Conservation (phyloP, 2,329 filamentous ascomycete genomes). For the Trichoderma guizhouense region DNA sequence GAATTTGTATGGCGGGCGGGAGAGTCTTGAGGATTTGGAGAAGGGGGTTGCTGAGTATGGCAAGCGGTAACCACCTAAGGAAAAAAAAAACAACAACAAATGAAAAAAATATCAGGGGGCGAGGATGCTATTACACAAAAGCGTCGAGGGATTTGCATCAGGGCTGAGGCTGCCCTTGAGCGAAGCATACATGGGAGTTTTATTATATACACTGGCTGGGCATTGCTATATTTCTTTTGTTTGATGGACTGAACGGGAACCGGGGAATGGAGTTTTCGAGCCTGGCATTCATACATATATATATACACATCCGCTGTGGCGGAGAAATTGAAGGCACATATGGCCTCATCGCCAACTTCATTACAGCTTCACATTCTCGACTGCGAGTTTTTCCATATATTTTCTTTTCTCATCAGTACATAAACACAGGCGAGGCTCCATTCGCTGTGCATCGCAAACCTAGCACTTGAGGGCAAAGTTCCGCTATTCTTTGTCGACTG, state of each 20-base stretch:
- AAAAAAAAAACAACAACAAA: background rate
- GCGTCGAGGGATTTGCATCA: background rate
- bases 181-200: background rate
- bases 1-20: constrained; percentile 49
- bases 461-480: background rate
- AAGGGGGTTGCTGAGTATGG: constrained; percentile 48
- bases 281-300: background rate
- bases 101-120: too few relatives aligned
- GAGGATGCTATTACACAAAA: background rate
- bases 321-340: background rate
- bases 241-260: background rate
- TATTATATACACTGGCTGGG: background rate
- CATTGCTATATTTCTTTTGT: background rate
- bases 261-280: background rate
- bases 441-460: background rate
- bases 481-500: background rate
- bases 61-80: constrained; percentile 25
- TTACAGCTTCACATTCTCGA: background rate
- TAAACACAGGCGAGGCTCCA: background rate
- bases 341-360: background rate
- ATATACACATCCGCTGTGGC: background rate
- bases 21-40: constrained; percentile 47
- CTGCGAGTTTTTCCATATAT: background rate
- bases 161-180: background rate
- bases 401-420: background rate